Conservation (phyloP, 805 yeast genomes). For the Kazachstania bromeliacearum region DNA sequence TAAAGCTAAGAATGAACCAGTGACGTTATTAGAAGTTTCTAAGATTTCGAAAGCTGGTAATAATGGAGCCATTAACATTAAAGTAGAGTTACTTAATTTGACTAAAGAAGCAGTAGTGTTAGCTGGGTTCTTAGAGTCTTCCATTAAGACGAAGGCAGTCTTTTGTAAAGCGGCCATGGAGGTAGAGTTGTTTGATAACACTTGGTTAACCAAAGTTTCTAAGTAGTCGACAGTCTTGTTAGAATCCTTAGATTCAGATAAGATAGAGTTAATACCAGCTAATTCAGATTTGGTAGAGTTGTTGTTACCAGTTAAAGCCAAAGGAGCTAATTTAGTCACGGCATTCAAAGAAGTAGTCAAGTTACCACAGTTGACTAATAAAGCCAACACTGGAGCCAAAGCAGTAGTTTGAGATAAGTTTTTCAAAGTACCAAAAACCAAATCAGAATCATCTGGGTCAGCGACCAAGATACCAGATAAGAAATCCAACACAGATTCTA, state of each 20-base stretch:
- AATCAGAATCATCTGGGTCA: conserved; percentile 13
- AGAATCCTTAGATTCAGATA: conserved; percentile 16
- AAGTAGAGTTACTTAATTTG: conserved; percentile 17
- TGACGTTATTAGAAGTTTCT: conserved; percentile 13
- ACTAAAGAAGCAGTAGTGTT: conserved; percentile 19
- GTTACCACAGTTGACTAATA: conserved; percentile 21
- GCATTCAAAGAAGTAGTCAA: conserved; percentile 19
- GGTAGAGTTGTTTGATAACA: conserved; percentile 5
- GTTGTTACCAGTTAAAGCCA: conserved; percentile 15
- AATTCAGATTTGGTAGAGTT: conserved; percentile 11
- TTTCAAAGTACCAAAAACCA: conserved; percentile 19
- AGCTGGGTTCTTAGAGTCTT: conserved; percentile 18
- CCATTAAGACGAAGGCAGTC: conserved; percentile 16
- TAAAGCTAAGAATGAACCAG: conserved; percentile 17
- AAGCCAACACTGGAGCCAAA: conserved; percentile 21
- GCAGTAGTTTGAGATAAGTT: conserved; percentile 21
- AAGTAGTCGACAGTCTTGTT: conserved; percentile 15
- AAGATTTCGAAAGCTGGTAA: conserved; percentile 22
- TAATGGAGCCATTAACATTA: conserved; percentile 16
- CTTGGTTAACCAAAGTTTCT: conserved; percentile 9
- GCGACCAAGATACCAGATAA: conserved; percentile 22
- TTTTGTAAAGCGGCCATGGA: conserved; percentile 9
- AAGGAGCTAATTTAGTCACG: conserved; percentile 21
- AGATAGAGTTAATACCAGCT: conserved; percentile 10
- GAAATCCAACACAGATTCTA: conserved; percentile 21